phyloP scores from a whole-genome alignment of 257 asterid genomes.

The Solanum tarapatanum region DNA sequence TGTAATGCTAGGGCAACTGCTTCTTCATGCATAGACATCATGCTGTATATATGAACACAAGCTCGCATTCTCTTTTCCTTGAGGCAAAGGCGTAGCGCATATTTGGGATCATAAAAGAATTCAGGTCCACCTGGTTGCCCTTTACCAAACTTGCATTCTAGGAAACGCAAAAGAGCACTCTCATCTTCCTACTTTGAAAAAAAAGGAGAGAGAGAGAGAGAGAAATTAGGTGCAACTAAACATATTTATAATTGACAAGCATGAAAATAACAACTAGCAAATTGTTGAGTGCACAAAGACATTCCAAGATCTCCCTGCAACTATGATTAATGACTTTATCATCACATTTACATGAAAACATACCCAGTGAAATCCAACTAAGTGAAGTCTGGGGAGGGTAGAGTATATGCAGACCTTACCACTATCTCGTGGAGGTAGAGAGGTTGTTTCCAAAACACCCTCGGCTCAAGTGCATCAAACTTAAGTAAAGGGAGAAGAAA shows the following conservation, averaged over 20 bases:
- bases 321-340: not conserved
- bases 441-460: not conserved
- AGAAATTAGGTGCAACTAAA: slow-evolving; percentile 11
- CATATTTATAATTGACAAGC: not conserved
- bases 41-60: slow-evolving; percentile 93
- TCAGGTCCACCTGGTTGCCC: slow-evolving; percentile 72
- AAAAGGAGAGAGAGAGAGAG: not conserved
- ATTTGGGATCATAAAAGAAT: slow-evolving; percentile 90
- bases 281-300: not conserved
- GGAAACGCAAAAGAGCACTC: slow-evolving; percentile 90
- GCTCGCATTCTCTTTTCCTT: slow-evolving; percentile 90
- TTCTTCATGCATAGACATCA: slow-evolving; percentile 99
- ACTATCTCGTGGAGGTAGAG: not conserved
- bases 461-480: not conserved
- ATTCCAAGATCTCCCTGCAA: not conserved
- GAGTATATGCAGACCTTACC: not conserved
- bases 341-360: not conserved
- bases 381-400: not conserved
- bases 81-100: slow-evolving; percentile 94
- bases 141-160: slow-evolving; percentile 88
- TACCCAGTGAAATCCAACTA: not conserved
- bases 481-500: not conserved
- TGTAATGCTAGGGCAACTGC: slow-evolving; percentile 96
- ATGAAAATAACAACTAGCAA: not conserved
- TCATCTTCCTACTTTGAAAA: slow-evolving; percentile 62